phyloP scores from a whole-genome alignment of 306 rosid genomes.

The Gillenia trifoliata region DNA sequence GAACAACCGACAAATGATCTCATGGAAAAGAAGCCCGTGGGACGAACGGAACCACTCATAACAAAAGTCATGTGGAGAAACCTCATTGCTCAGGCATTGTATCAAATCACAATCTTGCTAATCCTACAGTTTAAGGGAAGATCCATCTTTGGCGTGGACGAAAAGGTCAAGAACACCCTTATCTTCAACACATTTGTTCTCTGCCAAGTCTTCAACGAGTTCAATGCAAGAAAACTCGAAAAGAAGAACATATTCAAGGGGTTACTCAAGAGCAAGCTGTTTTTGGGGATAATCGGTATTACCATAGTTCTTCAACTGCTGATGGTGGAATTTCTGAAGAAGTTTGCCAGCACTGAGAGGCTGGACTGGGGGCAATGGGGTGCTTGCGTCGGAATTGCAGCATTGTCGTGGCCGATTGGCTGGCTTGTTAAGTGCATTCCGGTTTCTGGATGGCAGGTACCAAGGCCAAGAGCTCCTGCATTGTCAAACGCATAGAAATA shows the following conservation, averaged over 20 bases:
- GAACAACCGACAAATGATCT: conserved; percentile 29
- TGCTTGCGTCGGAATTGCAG: conserved; percentile 21
- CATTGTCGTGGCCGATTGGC: conserved; percentile 37
- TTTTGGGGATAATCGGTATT: conserved; percentile 21
- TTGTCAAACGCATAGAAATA: background rate
- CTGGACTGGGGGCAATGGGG: conserved; percentile 37
- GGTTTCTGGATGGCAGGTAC: conserved; percentile 9
- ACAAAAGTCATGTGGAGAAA: conserved; percentile 44
- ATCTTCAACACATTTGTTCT: conserved; percentile 36
- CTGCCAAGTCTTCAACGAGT: conserved; percentile 37
- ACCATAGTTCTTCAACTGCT: conserved; percentile 31
- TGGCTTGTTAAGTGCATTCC: conserved; percentile 27
- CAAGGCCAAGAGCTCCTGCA: background rate
- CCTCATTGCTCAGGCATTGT: conserved; percentile 27
- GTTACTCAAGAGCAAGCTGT: conserved; percentile 29
- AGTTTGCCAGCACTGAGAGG: conserved; percentile 31
- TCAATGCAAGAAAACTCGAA: conserved; percentile 37
- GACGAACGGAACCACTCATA: conserved; percentile 31
- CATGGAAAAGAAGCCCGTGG: conserved; percentile 27
- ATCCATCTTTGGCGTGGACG: conserved; percentile 16
- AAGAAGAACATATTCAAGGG: conserved; percentile 39
- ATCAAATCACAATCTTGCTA: conserved; percentile 24
- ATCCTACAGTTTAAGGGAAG: conserved; percentile 22
- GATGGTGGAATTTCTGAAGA: conserved; percentile 38
- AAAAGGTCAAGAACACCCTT: conserved; percentile 31